Evolutionary conservation across 2,329 filamentous ascomycete genomes (phyloP), one percentile per base, ranked within the genome.

Genomic region (Fusarium devonianum): DNA sequence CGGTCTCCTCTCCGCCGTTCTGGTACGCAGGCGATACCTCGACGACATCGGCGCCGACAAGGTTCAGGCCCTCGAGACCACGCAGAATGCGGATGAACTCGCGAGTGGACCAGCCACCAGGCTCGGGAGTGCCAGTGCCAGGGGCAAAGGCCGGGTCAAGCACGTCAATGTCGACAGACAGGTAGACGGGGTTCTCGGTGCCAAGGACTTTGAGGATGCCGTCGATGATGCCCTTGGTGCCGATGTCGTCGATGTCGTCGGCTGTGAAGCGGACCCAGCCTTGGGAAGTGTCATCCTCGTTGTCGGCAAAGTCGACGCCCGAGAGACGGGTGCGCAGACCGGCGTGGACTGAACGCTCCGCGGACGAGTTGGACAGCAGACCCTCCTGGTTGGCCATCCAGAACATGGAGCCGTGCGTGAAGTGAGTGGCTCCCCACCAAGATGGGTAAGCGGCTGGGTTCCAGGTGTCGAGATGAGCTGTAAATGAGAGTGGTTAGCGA

Each of bases 381-480:
- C 89, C 90, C 70, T 96, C 92, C 21, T 86, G 85, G 37, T 86
- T 86, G 5, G 92, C 92, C 60, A 93, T 82, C 88, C 90, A 93
- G 78, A 96, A 96, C 86, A 96, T 94, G 60, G 84, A 90, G 4
- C 92, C 92, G 71, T 96, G 92, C 66, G 87, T 96, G 75, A 95
- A 94, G 61, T 87, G 67, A 6, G 71, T 71, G n/a, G 62, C 56
- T 28, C 69, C 69, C 92, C 92, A 96, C 45, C 86, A 84, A 12
- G 82, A 86, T 0, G 90, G 89, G 71, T 95, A 96, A 61, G 90
- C 87, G 17, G 79, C 82, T 2, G 90, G 89, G 68, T 93, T 86
- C 90, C 90, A 94, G 3, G 90, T 94, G 68, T 94, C 90, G 2
- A 94, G 79, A 69, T 95, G 90, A 14, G 75, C 75, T 73, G 26